phyloP scores from a whole-genome alignment of 441 rosid species.

The Populus hybrid region DNA sequence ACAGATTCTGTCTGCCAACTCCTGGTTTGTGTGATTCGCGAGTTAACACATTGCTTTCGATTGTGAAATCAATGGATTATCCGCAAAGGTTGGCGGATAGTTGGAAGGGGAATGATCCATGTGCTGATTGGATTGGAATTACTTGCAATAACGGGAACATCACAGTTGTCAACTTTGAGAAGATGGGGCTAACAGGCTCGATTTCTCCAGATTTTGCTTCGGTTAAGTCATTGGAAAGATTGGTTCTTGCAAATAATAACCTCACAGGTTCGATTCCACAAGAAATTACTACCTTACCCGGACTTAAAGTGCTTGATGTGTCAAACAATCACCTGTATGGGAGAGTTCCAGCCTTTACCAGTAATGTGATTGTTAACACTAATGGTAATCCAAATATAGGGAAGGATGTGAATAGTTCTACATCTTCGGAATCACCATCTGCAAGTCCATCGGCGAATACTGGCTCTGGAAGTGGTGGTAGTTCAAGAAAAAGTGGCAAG shows the following conservation, averaged over 20 bases:
- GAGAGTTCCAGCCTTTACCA: conserved; percentile 55
- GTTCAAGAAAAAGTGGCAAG: conserved; percentile 24
- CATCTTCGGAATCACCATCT: conserved; percentile 36
- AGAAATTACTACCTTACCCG: conserved; percentile 49
- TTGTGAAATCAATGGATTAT: conserved; percentile 45
- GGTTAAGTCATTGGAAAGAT: conserved; percentile 60
- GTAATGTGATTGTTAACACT: conserved; percentile 39
- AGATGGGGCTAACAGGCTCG: conserved; percentile 63
- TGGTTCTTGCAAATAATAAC: conserved; percentile 63
- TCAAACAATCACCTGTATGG: conserved; percentile 76
- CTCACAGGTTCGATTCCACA: conserved; percentile 67
- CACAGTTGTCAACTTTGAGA: conserved; percentile 64
- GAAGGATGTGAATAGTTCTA: conserved; percentile 39
- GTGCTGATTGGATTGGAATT: conserved; percentile 66
- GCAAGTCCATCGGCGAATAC: conserved; percentile 31
- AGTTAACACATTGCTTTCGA: conserved; percentile 53
- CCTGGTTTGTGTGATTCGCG: conserved; percentile 69
- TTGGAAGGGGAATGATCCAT: conserved; percentile 85
- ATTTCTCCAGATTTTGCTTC: conserved; percentile 60
- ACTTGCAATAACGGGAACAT: conserved; percentile 64
- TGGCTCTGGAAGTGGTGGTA: conserved; percentile 29
- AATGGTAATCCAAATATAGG: conserved; percentile 68
- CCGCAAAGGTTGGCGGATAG: conserved; percentile 64
- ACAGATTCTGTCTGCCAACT: conserved; percentile 64
- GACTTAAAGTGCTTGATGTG: conserved; percentile 63